These are phyloP conservation scores for Jatropha podagrica DNA, from an alignment of 441 rosid species.

Conservation along the genomic window DNA sequence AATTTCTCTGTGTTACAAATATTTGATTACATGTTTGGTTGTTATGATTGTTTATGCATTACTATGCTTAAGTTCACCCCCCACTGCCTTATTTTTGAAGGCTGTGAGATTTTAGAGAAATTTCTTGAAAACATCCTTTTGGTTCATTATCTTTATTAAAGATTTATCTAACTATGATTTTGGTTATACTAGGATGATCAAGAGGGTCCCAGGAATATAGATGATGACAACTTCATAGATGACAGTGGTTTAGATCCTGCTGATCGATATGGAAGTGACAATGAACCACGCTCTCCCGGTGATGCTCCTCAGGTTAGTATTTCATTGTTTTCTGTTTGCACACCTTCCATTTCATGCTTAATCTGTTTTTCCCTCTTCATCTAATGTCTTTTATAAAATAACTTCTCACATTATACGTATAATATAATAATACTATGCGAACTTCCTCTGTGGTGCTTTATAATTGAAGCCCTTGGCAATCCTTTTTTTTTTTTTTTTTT, in stretches of 20 bases:
- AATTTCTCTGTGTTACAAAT: background rate
- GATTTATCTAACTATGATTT: slow-evolving; percentile 1
- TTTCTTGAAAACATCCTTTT: background rate
- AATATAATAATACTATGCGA: no score
- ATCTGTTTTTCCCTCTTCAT: background rate
- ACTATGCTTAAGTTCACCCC: background rate
- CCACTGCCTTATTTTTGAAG: background rate
- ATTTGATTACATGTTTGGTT: background rate
- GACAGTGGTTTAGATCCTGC: slow-evolving; percentile 89
- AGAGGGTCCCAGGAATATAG: slow-evolving; percentile 83
- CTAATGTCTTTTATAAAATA: no score
- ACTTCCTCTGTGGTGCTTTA: background rate
- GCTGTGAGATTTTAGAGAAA: background rate
- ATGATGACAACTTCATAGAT: slow-evolving; percentile 92
- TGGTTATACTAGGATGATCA: slow-evolving; percentile 66
- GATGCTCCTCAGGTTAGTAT: slow-evolving; percentile 75
- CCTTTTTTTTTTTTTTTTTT: background rate
- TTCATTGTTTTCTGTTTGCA: background rate
- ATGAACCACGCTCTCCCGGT: slow-evolving; percentile 58
- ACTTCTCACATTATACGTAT: no score
- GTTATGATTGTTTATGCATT: background rate
- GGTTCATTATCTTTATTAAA: no score
- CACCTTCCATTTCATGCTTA: background rate
- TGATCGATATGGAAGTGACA: slow-evolving; percentile 66
- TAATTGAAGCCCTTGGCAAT: background rate